These are phyloP conservation scores for Sambucus nigra DNA, from an alignment of 129 eudicot species.

Conservation along the genomic window DNA sequence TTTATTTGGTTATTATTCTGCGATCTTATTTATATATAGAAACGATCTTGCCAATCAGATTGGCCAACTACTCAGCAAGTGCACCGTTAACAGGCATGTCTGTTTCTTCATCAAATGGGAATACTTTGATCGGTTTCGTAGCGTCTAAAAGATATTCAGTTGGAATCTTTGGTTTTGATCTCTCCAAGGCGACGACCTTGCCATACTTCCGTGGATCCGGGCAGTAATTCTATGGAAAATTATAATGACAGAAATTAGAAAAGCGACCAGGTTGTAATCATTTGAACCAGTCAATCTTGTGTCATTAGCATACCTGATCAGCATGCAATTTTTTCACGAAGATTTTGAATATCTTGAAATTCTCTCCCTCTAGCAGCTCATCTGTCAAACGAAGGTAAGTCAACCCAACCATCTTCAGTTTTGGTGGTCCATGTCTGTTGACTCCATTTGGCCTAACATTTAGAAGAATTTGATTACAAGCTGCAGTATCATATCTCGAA, in stretches of 20 bases:
- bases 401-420: slow-evolving; percentile 25
- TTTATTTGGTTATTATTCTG: neutral
- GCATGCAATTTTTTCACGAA: slow-evolving; percentile 63
- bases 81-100: slow-evolving; percentile 63
- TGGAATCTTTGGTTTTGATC: slow-evolving; percentile 57
- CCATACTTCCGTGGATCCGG: slow-evolving; percentile 12
- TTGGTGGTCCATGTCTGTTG: slow-evolving; percentile 19
- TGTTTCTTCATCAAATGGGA: slow-evolving; percentile 60
- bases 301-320: slow-evolving; percentile 17
- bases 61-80: slow-evolving; percentile 22
- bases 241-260: neutral
- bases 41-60: slow-evolving; percentile 25
- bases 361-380: slow-evolving; percentile 15
- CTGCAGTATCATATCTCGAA: slow-evolving; percentile 36
- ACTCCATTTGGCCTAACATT: slow-evolving; percentile 43
- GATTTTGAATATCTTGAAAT: slow-evolving; percentile 24
- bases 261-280: neutral
- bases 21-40: slow-evolving; percentile 14
- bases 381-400: slow-evolving; percentile 35
- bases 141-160: slow-evolving; percentile 56
- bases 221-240: slow-evolving; percentile 15
- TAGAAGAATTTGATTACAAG: slow-evolving; percentile 48
- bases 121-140: slow-evolving; percentile 43
- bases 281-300: neutral
- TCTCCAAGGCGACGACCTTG: slow-evolving; percentile 39